Evolutionary conservation across 1,284 basidiomycete species (phyloP).

Genomic region (Afroboletus lepidellus): DNA sequence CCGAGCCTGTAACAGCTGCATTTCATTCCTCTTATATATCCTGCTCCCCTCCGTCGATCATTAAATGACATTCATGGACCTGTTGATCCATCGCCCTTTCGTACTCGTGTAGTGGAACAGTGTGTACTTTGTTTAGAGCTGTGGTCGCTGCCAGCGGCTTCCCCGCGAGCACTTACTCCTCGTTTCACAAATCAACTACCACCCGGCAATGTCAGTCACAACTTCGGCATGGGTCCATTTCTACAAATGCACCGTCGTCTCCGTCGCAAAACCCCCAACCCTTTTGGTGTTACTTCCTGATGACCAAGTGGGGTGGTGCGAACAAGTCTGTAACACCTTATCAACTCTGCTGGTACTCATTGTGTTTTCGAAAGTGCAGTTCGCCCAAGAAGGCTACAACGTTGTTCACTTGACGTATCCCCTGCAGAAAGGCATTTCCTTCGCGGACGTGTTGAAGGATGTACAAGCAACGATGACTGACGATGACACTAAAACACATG

Average conservation of each 20-base stretch:
- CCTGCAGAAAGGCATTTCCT: conserved; percentile 11
- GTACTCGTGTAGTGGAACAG: conserved; percentile 1
- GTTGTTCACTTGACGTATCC: conserved; percentile 37
- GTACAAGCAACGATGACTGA: conserved; percentile 14
- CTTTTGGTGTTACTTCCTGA: conserved; percentile 32
- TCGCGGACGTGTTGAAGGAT: conserved; percentile 22
- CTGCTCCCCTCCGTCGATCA: not conserved
- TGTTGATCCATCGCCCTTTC: conserved; percentile 3
- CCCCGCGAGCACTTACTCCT: too few relatives aligned
- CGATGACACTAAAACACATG: conserved; percentile 4
- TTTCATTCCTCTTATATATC: conserved; percentile 1
- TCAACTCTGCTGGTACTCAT: not conserved
- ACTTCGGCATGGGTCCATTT: conserved; percentile 11
- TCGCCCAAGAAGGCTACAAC: conserved; percentile 46
- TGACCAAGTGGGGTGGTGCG: conserved; percentile 37
- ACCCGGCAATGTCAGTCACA: not conserved
- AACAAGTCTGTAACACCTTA: conserved; percentile 33
- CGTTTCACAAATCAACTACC: not conserved
- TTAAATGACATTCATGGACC: not conserved
- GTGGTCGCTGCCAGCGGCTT: too few relatives aligned
- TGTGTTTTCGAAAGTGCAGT: conserved; percentile 26
- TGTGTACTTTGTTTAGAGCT: not conserved
- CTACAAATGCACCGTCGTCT: conserved; percentile 29
- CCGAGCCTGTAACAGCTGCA: conserved; percentile 11
- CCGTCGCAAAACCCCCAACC: conserved; percentile 29